Percentiles rank a stretch among this genome's conserved stretches.
Evolutionary conservation across 805 yeast species (phyloP).

Genomic region (Millerozyma acaciae): DNA sequence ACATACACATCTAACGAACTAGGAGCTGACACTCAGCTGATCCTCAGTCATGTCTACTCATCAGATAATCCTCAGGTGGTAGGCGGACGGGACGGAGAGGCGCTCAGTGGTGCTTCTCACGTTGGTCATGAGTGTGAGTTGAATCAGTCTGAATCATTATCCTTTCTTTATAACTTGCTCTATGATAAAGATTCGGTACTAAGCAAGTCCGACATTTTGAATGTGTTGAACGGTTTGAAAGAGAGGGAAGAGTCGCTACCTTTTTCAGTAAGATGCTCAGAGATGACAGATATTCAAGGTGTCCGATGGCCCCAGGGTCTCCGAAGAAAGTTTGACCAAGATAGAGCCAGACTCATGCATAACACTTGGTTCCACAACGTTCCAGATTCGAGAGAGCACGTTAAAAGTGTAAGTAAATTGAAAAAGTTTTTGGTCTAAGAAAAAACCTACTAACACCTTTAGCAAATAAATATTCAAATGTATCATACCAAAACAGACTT

Average conservation of each 20-base stretch:
- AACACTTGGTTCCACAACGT: constrained; percentile 37
- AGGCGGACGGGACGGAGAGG: neutral
- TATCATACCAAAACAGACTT: constrained; percentile 29
- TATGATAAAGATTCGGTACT: constrained; percentile 33
- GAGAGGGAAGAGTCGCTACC: constrained; percentile 33
- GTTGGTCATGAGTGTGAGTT: constrained; percentile 31
- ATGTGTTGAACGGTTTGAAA: constrained; percentile 32
- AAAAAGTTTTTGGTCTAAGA: neutral
- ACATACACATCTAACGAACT: constrained; percentile 2
- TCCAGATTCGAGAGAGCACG: constrained; percentile 29
- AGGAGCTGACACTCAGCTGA: too few species aligned
- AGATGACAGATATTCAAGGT: constrained; percentile 31
- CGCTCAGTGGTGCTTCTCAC: neutral
- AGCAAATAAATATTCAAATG: constrained; percentile 18
- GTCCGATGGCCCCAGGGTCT: constrained; percentile 33
- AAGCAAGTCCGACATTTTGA: constrained; percentile 33
- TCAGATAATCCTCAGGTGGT: neutral
- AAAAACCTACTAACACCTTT: neutral
- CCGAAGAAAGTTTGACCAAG: constrained; percentile 27
- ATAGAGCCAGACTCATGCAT: constrained; percentile 32
- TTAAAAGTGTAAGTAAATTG: constrained; percentile 22
- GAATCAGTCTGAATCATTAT: constrained; percentile 38
- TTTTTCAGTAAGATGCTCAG: constrained; percentile 16
- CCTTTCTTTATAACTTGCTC: constrained; percentile 36
- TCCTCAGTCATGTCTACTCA: neutral